Conservation (phyloP, 2,329 filamentous ascomycete species). For the Tolypocladium nubicola region DNA sequence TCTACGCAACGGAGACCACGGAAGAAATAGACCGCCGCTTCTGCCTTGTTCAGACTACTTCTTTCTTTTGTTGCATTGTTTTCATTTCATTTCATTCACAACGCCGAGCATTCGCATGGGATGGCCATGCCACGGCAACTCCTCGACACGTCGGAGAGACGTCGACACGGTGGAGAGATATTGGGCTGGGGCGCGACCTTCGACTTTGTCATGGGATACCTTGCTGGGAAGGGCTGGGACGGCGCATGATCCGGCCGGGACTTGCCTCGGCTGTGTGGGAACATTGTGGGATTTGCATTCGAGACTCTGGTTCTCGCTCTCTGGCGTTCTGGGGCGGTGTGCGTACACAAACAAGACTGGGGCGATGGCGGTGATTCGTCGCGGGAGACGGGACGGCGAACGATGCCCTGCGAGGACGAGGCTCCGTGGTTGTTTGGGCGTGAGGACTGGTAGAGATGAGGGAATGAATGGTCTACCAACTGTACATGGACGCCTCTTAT, state of each 20-base stretch:
- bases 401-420: background rate
- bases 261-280: background rate
- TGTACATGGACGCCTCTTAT: background rate
- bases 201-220: background rate
- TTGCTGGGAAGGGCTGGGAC: background rate
- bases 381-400: background rate
- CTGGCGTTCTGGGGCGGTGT: background rate
- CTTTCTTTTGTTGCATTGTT: background rate
- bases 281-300: background rate
- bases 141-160: background rate
- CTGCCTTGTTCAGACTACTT: background rate
- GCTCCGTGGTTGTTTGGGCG: background rate
- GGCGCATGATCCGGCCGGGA: background rate
- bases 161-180: background rate
- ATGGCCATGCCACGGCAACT: background rate
- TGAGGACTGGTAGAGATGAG: background rate
- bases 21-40: background rate
- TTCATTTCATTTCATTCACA: background rate
- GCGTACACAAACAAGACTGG: background rate
- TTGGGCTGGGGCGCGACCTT: background rate
- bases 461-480: background rate
- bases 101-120: background rate
- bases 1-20: background rate
- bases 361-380: background rate
- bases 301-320: background rate